Percentiles rank a stretch among this genome's conserved stretches.
These are phyloP conservation scores for Rhynchospora tenuis DNA, from an alignment of 176 grass and related monocot genomes.

Conservation along the genomic window DNA sequence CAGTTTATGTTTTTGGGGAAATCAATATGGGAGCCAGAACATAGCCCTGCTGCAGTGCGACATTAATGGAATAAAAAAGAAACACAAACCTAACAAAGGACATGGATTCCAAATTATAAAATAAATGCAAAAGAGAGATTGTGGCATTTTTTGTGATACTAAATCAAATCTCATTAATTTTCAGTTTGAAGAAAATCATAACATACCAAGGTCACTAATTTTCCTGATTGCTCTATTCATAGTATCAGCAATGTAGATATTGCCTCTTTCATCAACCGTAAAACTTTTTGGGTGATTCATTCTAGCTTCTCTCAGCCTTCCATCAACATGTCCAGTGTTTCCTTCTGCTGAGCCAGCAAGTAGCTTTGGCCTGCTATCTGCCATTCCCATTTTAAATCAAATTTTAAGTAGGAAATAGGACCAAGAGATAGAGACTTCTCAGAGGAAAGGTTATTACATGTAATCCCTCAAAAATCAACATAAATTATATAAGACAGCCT, in stretches of 20 bases:
- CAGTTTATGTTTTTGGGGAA: background rate
- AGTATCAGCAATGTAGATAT: slow-evolving; percentile 94
- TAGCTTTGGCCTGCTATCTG: slow-evolving; percentile 95
- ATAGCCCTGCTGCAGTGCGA: background rate
- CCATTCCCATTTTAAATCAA: slow-evolving; percentile 18
- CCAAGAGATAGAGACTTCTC: background rate
- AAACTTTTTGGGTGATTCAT: slow-evolving; percentile 99
- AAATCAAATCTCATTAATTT: background rate
- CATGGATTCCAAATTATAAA: background rate
- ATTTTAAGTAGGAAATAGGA: background rate
- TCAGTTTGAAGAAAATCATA: background rate
- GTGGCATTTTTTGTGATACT: background rate
- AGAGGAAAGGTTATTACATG: background rate
- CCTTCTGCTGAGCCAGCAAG: slow-evolving; percentile 85
- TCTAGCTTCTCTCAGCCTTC: slow-evolving; percentile 66
- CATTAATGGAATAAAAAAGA: background rate
- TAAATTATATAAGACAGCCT: background rate
- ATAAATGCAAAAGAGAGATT: background rate
- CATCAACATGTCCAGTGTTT: slow-evolving; percentile 81
- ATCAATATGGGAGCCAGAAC: background rate
- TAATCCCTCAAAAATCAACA: background rate
- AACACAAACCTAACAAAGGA: background rate
- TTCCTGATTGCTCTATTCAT: slow-evolving; percentile 99
- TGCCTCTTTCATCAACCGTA: slow-evolving; percentile 75
- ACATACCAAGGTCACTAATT: slow-evolving; percentile 87